These are phyloP conservation scores for Austroboletus niveus DNA, from an alignment of 1,284 basidiomycete species.

Conservation along the genomic window DNA sequence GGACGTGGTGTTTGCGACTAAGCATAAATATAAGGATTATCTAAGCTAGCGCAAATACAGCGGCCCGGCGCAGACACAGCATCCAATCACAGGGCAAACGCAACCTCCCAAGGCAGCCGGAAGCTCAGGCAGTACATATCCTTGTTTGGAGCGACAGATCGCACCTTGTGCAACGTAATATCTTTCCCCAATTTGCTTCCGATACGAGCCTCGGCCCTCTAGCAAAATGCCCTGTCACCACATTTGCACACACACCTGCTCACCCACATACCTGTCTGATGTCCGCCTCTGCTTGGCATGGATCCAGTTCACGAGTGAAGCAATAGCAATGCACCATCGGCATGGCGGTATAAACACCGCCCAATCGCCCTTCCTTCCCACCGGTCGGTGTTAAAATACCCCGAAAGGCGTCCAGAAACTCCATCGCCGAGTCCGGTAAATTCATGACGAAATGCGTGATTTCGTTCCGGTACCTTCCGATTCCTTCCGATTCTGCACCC, in stretches of 20 bases:
- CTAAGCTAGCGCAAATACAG: constrained; percentile 20
- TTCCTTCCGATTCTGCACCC: neutral
- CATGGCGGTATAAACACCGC: constrained; percentile 56
- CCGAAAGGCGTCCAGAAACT: constrained; percentile 87
- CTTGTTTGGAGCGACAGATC: constrained; percentile 94
- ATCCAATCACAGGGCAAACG: constrained; percentile 33
- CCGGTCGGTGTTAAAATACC: constrained; percentile 57
- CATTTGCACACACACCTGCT: neutral
- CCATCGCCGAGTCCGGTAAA: constrained; percentile 87
- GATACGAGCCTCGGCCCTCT: constrained; percentile 77
- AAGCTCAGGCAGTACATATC: constrained; percentile 99
- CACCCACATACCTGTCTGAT: constrained; percentile 67
- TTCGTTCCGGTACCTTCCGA: constrained; percentile 42
- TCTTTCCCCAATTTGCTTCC: constrained; percentile 55
- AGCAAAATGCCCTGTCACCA: constrained; percentile 15
- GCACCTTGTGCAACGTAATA: constrained; percentile 74
- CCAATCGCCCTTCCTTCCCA: constrained; percentile 35
- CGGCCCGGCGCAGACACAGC: neutral
- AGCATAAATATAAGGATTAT: constrained; percentile 20
- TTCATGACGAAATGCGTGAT: constrained; percentile 97
- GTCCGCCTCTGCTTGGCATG: constrained; percentile 65
- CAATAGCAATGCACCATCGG: constrained; percentile 96
- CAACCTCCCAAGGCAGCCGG: constrained; percentile 67
- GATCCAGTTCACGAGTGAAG: constrained; percentile 88
- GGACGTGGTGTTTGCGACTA: neutral